phyloP scores from a whole-genome alignment of 768 basidiomycete genomes.

The Tricholoma hemisulphureum region DNA sequence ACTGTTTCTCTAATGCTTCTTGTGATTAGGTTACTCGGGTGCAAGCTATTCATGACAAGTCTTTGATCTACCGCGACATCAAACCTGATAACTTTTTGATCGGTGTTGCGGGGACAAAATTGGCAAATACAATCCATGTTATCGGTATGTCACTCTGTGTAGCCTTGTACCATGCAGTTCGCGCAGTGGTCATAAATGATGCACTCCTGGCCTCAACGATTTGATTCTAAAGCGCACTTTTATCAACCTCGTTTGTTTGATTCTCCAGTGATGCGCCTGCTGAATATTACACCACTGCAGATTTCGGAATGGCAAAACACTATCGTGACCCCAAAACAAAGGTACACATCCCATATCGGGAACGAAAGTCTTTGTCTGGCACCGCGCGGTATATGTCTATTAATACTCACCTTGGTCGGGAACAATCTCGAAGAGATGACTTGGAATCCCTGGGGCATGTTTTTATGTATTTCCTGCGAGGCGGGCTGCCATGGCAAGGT shows the following conservation, averaged over 20 bases:
- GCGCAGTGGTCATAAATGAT: too few relatives aligned
- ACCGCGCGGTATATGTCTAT: slow-evolving; percentile 99
- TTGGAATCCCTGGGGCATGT: slow-evolving; percentile 97
- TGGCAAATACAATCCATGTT: slow-evolving; percentile 82
- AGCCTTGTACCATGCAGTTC: too few relatives aligned
- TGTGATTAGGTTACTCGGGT: slow-evolving; percentile 82
- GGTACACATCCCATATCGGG: slow-evolving; percentile 98
- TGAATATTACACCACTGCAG: slow-evolving; percentile 35
- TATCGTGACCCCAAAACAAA: slow-evolving; percentile 98
- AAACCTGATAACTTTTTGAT: slow-evolving; percentile 99
- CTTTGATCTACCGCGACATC: slow-evolving; percentile 97
- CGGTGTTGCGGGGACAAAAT: slow-evolving; percentile 89
- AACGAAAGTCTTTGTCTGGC: slow-evolving; percentile 93
- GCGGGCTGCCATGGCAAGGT: slow-evolving; percentile 97
- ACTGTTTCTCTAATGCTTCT: slow-evolving; percentile 8
- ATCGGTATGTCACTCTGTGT: slow-evolving; percentile 57
- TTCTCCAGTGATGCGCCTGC: slow-evolving; percentile 5
- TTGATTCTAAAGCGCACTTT: background rate
- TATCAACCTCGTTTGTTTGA: background rate
- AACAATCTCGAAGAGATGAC: slow-evolving; percentile 93
- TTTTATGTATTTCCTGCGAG: slow-evolving; percentile 98
- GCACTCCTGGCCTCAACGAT: background rate
- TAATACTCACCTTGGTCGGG: slow-evolving; percentile 96
- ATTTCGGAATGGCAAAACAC: slow-evolving; percentile 99
- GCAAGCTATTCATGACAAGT: slow-evolving; percentile 97